These are phyloP conservation scores for Neonectria ditissima DNA, from an alignment of 2,329 filamentous ascomycete genomes.

Conservation along the genomic window DNA sequence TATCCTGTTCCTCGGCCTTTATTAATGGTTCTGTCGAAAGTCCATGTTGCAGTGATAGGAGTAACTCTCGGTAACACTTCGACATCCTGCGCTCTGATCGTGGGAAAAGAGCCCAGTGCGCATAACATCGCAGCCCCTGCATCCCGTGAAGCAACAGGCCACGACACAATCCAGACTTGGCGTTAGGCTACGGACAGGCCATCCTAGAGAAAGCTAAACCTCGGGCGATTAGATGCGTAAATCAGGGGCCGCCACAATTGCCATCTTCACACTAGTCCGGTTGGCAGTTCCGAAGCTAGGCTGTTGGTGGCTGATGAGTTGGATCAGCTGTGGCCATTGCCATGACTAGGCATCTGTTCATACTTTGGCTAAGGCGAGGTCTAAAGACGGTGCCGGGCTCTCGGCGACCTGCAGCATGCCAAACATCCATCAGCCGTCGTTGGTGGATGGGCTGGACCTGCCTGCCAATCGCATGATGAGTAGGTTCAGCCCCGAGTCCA, in stretches of 20 bases:
- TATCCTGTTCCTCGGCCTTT: too few relatives aligned
- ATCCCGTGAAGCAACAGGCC: not conserved
- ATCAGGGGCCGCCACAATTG: not conserved
- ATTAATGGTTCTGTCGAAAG: too few relatives aligned
- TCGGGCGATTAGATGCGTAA: not conserved
- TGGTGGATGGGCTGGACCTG: not conserved
- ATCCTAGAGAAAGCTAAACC: not conserved
- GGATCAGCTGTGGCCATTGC: not conserved
- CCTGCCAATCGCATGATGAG: not conserved
- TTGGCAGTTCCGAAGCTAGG: not conserved
- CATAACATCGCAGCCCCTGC: not conserved
- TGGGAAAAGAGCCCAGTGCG: not conserved
- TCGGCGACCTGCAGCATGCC: not conserved
- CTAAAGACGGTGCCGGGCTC: not conserved
- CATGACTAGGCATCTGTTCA: not conserved
- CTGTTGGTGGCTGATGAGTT: not conserved
- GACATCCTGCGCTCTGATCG: too few relatives aligned
- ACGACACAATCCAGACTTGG: not conserved
- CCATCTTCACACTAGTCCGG: not conserved
- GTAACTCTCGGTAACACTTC: too few relatives aligned
- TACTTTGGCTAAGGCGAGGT: not conserved
- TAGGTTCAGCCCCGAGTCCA: not conserved
- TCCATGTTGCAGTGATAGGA: too few relatives aligned
- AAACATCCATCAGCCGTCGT: not conserved
- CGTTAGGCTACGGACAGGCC: not conserved